Base-by-base conservation (phyloP, 345 rosid species). In the Rhodomyrtus tomentosa region DNA sequence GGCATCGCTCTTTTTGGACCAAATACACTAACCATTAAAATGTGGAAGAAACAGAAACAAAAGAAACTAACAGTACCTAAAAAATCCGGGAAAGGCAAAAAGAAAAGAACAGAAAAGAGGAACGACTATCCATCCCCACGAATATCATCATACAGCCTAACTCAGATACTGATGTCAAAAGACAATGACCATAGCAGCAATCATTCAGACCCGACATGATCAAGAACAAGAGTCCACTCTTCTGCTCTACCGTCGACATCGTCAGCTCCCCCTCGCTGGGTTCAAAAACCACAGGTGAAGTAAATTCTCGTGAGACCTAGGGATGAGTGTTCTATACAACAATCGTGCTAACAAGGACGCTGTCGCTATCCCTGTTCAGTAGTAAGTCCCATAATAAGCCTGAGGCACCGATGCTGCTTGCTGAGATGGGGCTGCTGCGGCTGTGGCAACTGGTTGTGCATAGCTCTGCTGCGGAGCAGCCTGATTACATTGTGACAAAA, bases 381-480 rank as follows among this genome's bases (percentile, higher is more conserved):
- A 85, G 73, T 85, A 85, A 55, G 83, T 85, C n/a, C 87, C 87
- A 72, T 85, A 85, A 73, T 85, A 85, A 62, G 84, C 87, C 51
- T 85, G 87, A 85, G 87, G 84, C 25, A 25, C 84, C 3, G 86
- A 27, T 2, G 86, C 38, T n/a, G 80, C 72, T 81, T 85, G 86
- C 36, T 82, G 87, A 72, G 87, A 27, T 21, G 87, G n/a, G 25
- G 81, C 83, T 58, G 86, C 8, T 12, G 54, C 38, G 0, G 81
- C 83, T 24, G 74, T 29, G 13, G 83, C 58, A 9, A 58, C 56
- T 62, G 87, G 87, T 40, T 81, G 87, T 22, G 51, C 87, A 20
- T 85, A 85, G 38, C 59, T 40, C 52, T 81, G 87, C 62, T 85
- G 87, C 24, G 87, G 84, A 68, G 82, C 38, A 2, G 55, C 84